These are phyloP conservation scores for Macrophomina pseudophaseolina DNA, from an alignment of 2,329 filamentous ascomycete species.

Conservation along the genomic window DNA sequence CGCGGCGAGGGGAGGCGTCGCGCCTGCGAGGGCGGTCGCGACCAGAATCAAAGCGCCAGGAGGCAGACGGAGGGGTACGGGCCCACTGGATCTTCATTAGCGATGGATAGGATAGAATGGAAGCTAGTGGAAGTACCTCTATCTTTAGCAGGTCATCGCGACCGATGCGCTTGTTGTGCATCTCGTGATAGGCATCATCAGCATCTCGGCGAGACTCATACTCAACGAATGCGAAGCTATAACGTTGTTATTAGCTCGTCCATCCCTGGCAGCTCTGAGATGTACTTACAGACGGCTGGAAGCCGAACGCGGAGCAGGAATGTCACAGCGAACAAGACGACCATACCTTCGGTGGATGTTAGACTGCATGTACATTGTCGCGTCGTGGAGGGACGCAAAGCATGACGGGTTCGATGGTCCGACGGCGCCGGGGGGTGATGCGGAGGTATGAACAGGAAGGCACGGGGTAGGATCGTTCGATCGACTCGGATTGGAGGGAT, in stretches of 20 bases:
- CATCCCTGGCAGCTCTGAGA: slow-evolving; percentile 26
- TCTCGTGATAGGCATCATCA: slow-evolving; percentile 98
- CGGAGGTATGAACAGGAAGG: slow-evolving; percentile 34
- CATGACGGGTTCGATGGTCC: slow-evolving; percentile 30
- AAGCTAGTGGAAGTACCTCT: slow-evolving; percentile 67
- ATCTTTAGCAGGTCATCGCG: slow-evolving; percentile 97
- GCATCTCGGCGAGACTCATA: slow-evolving; percentile 98
- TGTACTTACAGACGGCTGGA: slow-evolving; percentile 88
- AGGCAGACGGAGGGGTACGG: slow-evolving; percentile 94
- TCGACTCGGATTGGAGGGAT: slow-evolving; percentile 25
- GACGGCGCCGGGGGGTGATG: slow-evolving; percentile 28
- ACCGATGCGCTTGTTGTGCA: slow-evolving; percentile 99
- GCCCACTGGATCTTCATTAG: slow-evolving; percentile 75
- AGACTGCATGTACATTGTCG: slow-evolving; percentile 35
- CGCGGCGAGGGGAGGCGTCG: slow-evolving; percentile 61
- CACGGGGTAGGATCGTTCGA: slow-evolving; percentile 45
- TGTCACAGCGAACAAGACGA: slow-evolving; percentile 96
- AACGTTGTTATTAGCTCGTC: slow-evolving; percentile 30
- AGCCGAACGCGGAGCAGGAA: slow-evolving; percentile 91
- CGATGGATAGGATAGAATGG: neutral
- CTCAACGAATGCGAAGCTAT: slow-evolving; percentile 94
- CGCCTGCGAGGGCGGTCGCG: slow-evolving; percentile 75
- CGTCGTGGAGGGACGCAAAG: slow-evolving; percentile 29
- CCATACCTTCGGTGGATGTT: slow-evolving; percentile 77
- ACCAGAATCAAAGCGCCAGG: slow-evolving; percentile 94